Evolutionary conservation across 768 basidiomycete genomes (phyloP), one percentile per base, ranked within the genome.

Genomic region (Termitomyces sp.): DNA sequence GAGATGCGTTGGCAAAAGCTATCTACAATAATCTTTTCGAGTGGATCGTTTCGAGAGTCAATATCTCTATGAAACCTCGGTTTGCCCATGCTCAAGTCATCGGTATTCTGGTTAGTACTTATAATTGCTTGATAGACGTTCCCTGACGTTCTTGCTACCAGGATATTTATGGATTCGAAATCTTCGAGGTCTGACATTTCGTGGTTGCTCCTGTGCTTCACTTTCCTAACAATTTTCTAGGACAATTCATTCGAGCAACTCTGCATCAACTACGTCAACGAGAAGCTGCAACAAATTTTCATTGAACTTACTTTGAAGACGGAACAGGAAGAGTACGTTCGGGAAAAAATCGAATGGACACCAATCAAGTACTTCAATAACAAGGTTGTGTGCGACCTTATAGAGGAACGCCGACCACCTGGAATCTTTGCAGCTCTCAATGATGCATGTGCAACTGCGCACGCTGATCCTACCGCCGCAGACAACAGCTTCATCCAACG

Each of bases 201-300:
- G 31, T 31, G 47, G 47, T 15, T 21, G 45, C 53, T 23, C 8
- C 12, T 19, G 6, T 33, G 61, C 30, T 56, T 6, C 63, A 21
- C 38, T 51, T 28, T 43, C 23, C 23, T 59, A 11, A 57, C 55
- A 51, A 50, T 37, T 28, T 2, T 60, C 21, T 55, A 94, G 89
- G 91, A 94, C 70, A 96, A 96, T 71, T 94, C 92, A 5, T 94
- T 95, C 67, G 94, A 95, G 68, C 94, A 99, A 71, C 84, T 99
- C 19, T 99, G 97, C 76, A 99, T 99, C 80, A 99, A 99, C 77
- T 99, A 99, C 66, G 97, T 98, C 75, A 99, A 99, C 79, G 97
- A 99, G 74, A 99, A 99, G 73, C 81, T 99, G 26, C 96, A 99
- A 65, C 96, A 96, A 68, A 99, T 98, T 66, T 99, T 99, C 75